Conservation (phyloP, 345 rosid species). For the Citrus sp. region DNA sequence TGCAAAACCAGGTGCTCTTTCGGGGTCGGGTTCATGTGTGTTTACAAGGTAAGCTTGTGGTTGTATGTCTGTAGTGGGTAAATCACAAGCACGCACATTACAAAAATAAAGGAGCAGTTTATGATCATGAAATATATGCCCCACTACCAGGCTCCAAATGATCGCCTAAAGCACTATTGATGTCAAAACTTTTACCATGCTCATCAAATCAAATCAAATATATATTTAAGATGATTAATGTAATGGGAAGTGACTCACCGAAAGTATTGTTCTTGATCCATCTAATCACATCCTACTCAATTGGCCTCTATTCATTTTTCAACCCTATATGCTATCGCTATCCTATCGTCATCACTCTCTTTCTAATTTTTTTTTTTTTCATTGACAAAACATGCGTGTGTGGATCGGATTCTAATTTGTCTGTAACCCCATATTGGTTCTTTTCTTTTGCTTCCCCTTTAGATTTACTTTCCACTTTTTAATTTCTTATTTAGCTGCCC, state of each 20-base stretch:
- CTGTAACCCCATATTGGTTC: background rate
- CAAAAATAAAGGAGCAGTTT: no score
- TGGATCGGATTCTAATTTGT: background rate
- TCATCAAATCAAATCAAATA: background rate
- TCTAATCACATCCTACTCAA: constrained; percentile 3
- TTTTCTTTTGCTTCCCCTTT: background rate
- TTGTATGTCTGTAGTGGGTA: no score
- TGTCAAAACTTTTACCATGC: background rate
- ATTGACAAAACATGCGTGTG: background rate
- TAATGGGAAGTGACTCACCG: background rate
- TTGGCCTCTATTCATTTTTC: background rate
- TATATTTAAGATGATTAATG: background rate
- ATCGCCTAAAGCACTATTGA: background rate
- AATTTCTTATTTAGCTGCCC: background rate
- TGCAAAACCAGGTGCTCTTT: no score
- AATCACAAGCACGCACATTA: no score
- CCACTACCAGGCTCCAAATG: no score
- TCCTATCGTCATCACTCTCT: background rate
- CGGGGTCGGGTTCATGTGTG: no score
- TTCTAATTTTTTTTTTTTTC: background rate
- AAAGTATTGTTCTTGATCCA: background rate
- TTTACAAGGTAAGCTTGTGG: no score
- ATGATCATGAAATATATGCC: no score
- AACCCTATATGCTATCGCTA: background rate
- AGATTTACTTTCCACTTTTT: background rate